phyloP scores from a whole-genome alignment of 2,329 filamentous ascomycete species.

The Falciphora oryzae region DNA sequence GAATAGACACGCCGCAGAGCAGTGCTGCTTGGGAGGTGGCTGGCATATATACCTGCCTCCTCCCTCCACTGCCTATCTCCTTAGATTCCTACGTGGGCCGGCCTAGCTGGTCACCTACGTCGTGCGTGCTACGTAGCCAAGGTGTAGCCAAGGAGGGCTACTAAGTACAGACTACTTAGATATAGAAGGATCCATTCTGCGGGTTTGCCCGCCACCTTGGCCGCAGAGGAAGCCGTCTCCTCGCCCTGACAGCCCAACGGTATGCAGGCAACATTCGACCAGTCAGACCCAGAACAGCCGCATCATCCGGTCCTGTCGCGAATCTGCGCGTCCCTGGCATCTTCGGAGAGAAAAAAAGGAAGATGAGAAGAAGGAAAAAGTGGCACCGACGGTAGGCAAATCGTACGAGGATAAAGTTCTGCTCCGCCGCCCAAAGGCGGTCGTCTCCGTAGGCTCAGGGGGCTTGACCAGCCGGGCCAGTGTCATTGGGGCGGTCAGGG shows the following conservation, averaged over 20 bases:
- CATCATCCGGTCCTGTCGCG: not conserved
- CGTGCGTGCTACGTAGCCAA: not conserved
- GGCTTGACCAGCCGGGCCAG: not conserved
- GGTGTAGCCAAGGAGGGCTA: not conserved
- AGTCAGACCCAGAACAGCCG: not conserved
- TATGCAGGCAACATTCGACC: not conserved
- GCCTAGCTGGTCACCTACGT: not conserved
- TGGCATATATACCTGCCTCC: not conserved
- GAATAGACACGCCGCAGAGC: not conserved
- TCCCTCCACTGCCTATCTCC: not conserved
- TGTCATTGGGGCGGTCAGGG: not conserved
- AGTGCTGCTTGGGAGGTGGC: not conserved
- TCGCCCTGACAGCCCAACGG: not conserved
- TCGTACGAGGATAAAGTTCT: slow-evolving; percentile 1
- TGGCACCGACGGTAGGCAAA: not conserved
- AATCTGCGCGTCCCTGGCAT: not conserved
- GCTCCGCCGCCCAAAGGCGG: not conserved
- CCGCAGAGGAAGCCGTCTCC: not conserved
- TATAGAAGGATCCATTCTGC: not conserved
- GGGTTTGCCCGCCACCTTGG: not conserved
- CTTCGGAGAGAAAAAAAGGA: not conserved
- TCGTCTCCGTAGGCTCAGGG: not conserved
- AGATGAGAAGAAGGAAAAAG: not conserved
- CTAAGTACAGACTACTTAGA: not conserved
- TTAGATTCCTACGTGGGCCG: not conserved